Evolutionary conservation across 257 asterid species (phyloP).

Genomic region (Solanum raphanifolium): DNA sequence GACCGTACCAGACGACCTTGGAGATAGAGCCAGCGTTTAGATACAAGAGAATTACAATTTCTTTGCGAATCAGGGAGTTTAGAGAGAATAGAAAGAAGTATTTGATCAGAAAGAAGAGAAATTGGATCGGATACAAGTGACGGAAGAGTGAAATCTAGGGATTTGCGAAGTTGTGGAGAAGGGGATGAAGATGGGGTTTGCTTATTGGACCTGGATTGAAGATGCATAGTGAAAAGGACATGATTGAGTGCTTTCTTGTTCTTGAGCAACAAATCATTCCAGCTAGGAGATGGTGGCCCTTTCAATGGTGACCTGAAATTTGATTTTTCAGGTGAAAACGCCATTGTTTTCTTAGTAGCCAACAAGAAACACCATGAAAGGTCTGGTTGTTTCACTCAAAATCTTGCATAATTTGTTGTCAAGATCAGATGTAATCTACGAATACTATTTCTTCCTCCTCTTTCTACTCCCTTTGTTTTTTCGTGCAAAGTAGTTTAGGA

Average conservation of each 20-base stretch:
- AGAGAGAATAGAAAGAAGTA: constrained; percentile 49
- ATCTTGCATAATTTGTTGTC: background rate
- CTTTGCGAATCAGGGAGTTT: constrained; percentile 50
- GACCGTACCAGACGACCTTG: constrained; percentile 78
- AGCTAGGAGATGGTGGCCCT: constrained; percentile 6
- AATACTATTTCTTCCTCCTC: background rate
- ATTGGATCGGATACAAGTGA: constrained; percentile 43
- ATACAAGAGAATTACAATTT: constrained; percentile 49
- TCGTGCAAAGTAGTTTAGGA: background rate
- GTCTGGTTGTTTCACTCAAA: background rate
- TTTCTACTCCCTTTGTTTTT: background rate
- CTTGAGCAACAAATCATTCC: constrained; percentile 30
- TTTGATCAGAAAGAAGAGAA: constrained; percentile 63
- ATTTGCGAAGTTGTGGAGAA: constrained; percentile 17
- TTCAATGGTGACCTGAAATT: constrained; percentile 27
- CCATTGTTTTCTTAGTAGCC: constrained; percentile 16
- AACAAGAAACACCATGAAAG: background rate
- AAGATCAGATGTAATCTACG: background rate
- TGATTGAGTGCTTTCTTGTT: constrained; percentile 55
- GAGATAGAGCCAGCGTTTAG: constrained; percentile 70
- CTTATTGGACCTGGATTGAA: constrained; percentile 26
- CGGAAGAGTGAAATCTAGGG: constrained; percentile 27
- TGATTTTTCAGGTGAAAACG: constrained; percentile 40
- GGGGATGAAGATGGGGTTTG: constrained; percentile 10
- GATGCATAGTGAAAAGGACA: constrained; percentile 51